phyloP scores from a whole-genome alignment of 768 basidiomycete species.

The Pleurotus platypus region DNA sequence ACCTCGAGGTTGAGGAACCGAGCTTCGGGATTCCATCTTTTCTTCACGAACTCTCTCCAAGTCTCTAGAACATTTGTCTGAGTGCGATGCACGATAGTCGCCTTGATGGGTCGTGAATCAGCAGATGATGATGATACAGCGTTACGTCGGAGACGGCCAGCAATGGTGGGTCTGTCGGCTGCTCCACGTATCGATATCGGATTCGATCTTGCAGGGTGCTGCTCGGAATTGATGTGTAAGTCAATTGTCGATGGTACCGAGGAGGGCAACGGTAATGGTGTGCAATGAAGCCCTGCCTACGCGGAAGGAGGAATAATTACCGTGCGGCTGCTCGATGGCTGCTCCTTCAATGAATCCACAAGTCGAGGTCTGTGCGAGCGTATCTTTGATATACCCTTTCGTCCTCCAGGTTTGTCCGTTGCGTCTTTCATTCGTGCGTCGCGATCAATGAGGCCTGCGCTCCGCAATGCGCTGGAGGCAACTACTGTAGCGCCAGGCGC shows the following conservation, averaged over 20 bases:
- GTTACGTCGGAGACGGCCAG: slow-evolving; percentile 59
- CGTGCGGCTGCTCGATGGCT: slow-evolving; percentile 44
- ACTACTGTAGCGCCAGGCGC: slow-evolving; percentile 56
- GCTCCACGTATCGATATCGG: slow-evolving; percentile 67
- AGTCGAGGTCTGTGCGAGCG: slow-evolving; percentile 43
- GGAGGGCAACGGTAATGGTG: slow-evolving; percentile 30
- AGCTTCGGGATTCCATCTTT: slow-evolving; percentile 65
- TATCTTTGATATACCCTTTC: slow-evolving; percentile 63
- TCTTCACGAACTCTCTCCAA: slow-evolving; percentile 75
- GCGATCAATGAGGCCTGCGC: slow-evolving; percentile 72
- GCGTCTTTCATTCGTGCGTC: slow-evolving; percentile 75
- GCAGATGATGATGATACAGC: slow-evolving; percentile 33
- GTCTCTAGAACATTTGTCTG: slow-evolving; percentile 47
- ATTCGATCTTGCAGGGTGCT: slow-evolving; percentile 40
- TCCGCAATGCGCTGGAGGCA: slow-evolving; percentile 59
- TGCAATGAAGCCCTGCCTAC: slow-evolving; percentile 9
- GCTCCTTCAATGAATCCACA: slow-evolving; percentile 35
- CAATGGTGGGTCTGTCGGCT: slow-evolving; percentile 37
- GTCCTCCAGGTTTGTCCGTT: slow-evolving; percentile 66
- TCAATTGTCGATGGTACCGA: slow-evolving; percentile 22
- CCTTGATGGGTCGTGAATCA: slow-evolving; percentile 11
- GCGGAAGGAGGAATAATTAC: slow-evolving; percentile 39
- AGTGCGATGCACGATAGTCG: slow-evolving; percentile 19
- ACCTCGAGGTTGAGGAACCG: slow-evolving; percentile 84
- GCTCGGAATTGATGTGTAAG: slow-evolving; percentile 22